A percentile compares a stretch with the other conserved stretches of the same genome.
Evolutionary conservation across 495 filamentous ascomycete species (phyloP).

Genomic region (Talaromyces proteolyticus): DNA sequence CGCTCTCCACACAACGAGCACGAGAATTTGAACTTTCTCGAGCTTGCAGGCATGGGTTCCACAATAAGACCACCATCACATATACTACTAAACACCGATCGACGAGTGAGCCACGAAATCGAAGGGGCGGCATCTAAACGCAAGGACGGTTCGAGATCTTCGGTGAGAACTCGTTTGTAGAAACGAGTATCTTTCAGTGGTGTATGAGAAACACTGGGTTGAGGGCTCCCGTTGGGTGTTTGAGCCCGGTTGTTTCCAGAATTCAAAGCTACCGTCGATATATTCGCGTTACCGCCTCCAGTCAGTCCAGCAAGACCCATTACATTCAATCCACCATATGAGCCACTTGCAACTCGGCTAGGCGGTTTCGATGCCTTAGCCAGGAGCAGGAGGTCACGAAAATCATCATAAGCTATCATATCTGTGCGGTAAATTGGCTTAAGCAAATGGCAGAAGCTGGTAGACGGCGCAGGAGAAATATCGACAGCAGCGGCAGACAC

Average conservation of each 20-base stretch:
- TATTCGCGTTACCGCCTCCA: conserved; percentile 38
- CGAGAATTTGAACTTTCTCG: conserved; percentile 57
- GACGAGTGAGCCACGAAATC: conserved; percentile 85
- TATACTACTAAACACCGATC: conserved; percentile 75
- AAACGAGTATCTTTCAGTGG: conserved; percentile 86
- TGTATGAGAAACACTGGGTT: conserved; percentile 25
- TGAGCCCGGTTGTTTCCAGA: conserved; percentile 30
- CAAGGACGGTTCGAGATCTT: conserved; percentile 93
- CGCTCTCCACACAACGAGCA: conserved; percentile 88
- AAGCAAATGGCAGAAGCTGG: conserved; percentile 76
- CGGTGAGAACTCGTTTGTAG: conserved; percentile 79
- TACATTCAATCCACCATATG: conserved; percentile 57
- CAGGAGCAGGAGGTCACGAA: conserved; percentile 66
- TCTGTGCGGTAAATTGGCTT: conserved; percentile 80
- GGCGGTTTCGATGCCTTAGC: conserved; percentile 54
- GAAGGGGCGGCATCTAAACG: conserved; percentile 85
- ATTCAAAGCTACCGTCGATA: conserved; percentile 35
- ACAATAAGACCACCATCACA: conserved; percentile 84
- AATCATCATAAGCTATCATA: conserved; percentile 75
- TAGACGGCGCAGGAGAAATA: conserved; percentile 70
- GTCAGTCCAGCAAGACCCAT: conserved; percentile 50
- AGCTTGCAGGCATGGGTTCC: conserved; percentile 67
- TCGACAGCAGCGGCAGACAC: conserved; percentile 46
- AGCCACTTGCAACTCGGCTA: conserved; percentile 63
- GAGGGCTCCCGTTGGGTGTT: conserved; percentile 33